These are phyloP conservation scores for Bauhinia variegata DNA, from an alignment of 306 rosid genomes.

Conservation along the genomic window DNA sequence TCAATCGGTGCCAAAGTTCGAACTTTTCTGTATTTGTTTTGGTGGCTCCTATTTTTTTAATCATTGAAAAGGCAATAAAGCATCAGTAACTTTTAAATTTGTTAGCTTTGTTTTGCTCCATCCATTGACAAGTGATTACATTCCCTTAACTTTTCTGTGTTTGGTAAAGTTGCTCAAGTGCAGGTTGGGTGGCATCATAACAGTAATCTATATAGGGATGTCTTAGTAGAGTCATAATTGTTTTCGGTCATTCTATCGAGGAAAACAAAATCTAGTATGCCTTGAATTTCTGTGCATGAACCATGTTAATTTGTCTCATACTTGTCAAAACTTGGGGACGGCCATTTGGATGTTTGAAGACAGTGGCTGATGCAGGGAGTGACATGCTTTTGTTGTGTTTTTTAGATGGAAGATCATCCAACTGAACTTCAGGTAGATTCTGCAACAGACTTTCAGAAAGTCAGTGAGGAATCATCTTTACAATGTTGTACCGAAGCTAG, in stretches of 20 bases:
- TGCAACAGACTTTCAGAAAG: slow-evolving; percentile 48
- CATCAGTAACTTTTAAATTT: slow-evolving; percentile 11
- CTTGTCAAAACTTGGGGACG: slow-evolving; percentile 17
- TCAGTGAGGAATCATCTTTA: slow-evolving; percentile 44
- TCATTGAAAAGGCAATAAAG: background rate
- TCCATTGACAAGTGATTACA: background rate
- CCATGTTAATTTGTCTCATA: slow-evolving; percentile 5
- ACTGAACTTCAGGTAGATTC: slow-evolving; percentile 52
- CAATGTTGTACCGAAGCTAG: slow-evolving; percentile 47
- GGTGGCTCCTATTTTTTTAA: too few relatives aligned
- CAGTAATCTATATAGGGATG: slow-evolving; percentile 14
- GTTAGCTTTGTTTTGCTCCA: slow-evolving; percentile 1
- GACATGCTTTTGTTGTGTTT: slow-evolving; percentile 36
- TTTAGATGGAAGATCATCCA: slow-evolving; percentile 73
- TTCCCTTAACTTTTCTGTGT: slow-evolving; percentile 3
- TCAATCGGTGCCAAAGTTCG: too few relatives aligned
- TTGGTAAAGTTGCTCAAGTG: slow-evolving; percentile 10
- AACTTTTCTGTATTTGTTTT: too few relatives aligned
- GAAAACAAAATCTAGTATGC: slow-evolving; percentile 8
- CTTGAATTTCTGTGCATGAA: slow-evolving; percentile 25
- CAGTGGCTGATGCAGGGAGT: slow-evolving; percentile 25
- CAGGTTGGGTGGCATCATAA: background rate
- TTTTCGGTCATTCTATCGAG: slow-evolving; percentile 19
- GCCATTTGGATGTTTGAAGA: too few relatives aligned
- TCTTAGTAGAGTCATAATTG: slow-evolving; percentile 16